Evolutionary conservation across 768 basidiomycete species (phyloP).

Genomic region (Asterophora lycoperdoides): DNA sequence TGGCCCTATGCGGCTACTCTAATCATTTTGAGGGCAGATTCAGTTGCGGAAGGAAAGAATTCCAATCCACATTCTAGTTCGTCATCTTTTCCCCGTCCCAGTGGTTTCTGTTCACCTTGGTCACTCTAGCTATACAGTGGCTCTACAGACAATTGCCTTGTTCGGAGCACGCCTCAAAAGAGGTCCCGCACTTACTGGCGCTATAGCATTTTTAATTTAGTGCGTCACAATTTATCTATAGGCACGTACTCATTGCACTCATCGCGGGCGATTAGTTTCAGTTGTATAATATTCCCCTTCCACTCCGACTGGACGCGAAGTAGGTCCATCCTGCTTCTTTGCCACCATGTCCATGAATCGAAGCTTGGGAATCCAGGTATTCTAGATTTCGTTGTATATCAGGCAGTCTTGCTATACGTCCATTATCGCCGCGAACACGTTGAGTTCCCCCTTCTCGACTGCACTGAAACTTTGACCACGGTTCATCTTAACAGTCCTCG

Average conservation of each 20-base stretch:
- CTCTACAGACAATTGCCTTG: conserved; percentile 43
- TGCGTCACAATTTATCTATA: no score
- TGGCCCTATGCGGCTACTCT: no score
- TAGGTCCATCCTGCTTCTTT: no score
- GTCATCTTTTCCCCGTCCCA: no score
- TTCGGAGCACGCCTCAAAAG: conserved; percentile 48
- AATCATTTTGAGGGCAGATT: no score
- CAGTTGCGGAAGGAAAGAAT: no score
- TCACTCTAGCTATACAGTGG: conserved; percentile 20
- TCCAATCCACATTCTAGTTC: no score
- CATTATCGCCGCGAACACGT: conserved; percentile 28
- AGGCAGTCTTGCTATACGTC: conserved; percentile 52
- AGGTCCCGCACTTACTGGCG: conserved; percentile 38
- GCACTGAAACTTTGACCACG: conserved; percentile 15
- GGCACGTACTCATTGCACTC: no score
- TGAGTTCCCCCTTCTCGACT: conserved; percentile 26
- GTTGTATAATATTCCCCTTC: no score
- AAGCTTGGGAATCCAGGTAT: conserved; percentile 23
- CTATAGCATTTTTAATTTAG: conserved; percentile 25
- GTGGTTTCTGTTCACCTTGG: no score
- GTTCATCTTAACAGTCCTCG: conserved; percentile 31
- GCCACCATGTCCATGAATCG: conserved; percentile 12
- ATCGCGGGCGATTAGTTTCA: no score
- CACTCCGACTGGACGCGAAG: no score
- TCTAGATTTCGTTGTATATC: conserved; percentile 35